Base-by-base conservation (phyloP, 306 rosid species). In the Citrullus colocynthis region DNA sequence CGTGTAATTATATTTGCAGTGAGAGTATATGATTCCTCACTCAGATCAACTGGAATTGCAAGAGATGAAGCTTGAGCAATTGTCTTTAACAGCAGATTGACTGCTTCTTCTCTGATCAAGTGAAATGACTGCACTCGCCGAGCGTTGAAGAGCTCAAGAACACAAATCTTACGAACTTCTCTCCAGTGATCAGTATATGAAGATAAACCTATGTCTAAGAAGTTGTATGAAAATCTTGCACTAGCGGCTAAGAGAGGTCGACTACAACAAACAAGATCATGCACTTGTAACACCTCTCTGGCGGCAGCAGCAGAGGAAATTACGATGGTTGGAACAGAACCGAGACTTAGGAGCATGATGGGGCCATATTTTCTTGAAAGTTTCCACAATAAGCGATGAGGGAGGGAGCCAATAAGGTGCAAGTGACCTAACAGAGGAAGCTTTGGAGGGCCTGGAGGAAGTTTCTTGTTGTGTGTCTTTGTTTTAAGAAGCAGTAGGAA, bases 101-200 rank as follows among this genome's bases (percentile, higher is more conserved):
- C 84, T 57, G 87, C 89, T 58, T 85, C 89, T 54, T 78, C 79
- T 54, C 86, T 76, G 18, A 82, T 52, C 0, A 15, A 34, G 37
- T 57, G 45, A 41, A 85, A 85, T 0, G 89, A 83, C 24, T 78
- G 79, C 16, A 86, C 87, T 34, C 81, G 85, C 24, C 28, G 73
- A 5, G 74, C 12, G 32, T 74, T 89, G 28, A 86, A 76, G 21
- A 89, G 79, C 55, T 85, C 83, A 14, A 30, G 9, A 2, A 30
- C n/a, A 2, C n/a, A 28, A 6, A 61, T 61, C 41, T 61, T 61
- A 12, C 67, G 67, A 4, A 24, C 39, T 11, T 61, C 41, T 17
- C n/a, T 60, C 67, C 67, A 61, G 2, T 24, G 41, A 5, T 61
- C 39, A 12, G 10, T 8, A 2, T 61, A 61, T 11, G 86, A 90